Base-by-base conservation (phyloP, 148 eudicot genomes). In the Chenopodium formosanum region DNA sequence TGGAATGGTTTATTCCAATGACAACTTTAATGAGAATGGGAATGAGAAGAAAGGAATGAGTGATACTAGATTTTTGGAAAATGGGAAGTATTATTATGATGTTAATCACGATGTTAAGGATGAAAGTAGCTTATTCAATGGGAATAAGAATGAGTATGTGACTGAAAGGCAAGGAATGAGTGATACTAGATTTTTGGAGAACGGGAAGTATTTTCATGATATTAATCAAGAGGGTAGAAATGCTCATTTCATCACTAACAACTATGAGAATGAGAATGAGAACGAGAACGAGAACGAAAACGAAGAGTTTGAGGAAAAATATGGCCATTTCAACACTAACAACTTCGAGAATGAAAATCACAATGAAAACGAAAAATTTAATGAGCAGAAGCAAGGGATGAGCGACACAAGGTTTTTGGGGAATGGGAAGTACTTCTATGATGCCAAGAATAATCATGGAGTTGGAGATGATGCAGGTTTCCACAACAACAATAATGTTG, bases 391-490 rank as follows among this genome's bases (percentile, higher is more conserved):
- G 52, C 85, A 87, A 47, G 94, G 94, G 67, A 85, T 89, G 90
- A 91, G 94, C 32, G 94, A 91, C 58, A 89, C 94, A 10, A 84
- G 90, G 20, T 85, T 68, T 29, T 2, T 89, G 84, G 91, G 84
- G 52, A 88, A 88, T 65, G 89, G 92, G 0, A 86, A 86, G 82
- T 87, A 89, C 62, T 89, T 47, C 50, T 73, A 83, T 66, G 77
- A 82, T 23, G 3, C 56, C 23, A 29, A 73, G 16, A 69, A 85
- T 13, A 66, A 68, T 19, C 32, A 37, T 63, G 62, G 27, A 6
- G 74, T 20, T 17, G 50, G 37, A 16, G 73, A 69, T 69, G 73
- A 69, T 69, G 73, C 34, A 2, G 73, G 73, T 14, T 69, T 69
- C 14, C 50, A 47, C 70, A 31, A 47, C 58, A 80, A 68, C 62